Conservation (phyloP, 208 protist genomes). For the Acanthamoeba castellanii region DNA sequence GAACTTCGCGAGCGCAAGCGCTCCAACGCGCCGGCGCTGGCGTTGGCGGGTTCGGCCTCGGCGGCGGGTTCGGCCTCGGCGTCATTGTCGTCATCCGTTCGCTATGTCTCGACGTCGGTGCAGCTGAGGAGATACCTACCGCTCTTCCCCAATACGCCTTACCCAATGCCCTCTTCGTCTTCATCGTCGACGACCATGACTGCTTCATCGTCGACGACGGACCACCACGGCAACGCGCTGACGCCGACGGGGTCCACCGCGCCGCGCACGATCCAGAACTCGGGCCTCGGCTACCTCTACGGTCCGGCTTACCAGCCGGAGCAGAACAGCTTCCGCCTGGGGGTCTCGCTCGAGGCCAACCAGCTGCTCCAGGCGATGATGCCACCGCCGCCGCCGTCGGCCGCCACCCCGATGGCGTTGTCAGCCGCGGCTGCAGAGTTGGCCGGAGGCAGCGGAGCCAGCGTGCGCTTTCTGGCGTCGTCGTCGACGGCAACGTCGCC, state of each 20-base stretch:
- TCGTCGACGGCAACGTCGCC: neutral
- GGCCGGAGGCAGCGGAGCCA: neutral
- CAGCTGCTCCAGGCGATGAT: neutral
- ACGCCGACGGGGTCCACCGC: neutral
- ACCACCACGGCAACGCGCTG: too few species aligned
- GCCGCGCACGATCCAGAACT: neutral
- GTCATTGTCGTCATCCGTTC: neutral
- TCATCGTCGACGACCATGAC: neutral
- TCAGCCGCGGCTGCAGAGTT: too few species aligned
- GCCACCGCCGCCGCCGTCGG: neutral
- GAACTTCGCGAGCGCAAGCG: conserved; percentile 31
- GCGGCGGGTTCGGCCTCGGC: neutral
- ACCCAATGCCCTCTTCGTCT: neutral
- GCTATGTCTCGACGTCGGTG: conserved; percentile 9
- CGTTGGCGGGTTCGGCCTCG: neutral
- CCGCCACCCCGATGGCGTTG: neutral
- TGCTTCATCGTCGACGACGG: neutral
- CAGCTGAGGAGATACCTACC: conserved; percentile 24
- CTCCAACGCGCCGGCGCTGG: neutral
- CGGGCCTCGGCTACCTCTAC: conserved; percentile 34
- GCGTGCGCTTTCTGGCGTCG: neutral
- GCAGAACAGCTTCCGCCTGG: conserved; percentile 47
- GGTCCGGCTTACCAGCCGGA: conserved; percentile 42
- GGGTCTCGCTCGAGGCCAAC: neutral
- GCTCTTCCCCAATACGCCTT: conserved; percentile 37